A percentile compares a stretch with the other conserved stretches of the same genome.
phyloP scores from a whole-genome alignment of 352 stramenopile species.

The Globisporangium nagaii region DNA sequence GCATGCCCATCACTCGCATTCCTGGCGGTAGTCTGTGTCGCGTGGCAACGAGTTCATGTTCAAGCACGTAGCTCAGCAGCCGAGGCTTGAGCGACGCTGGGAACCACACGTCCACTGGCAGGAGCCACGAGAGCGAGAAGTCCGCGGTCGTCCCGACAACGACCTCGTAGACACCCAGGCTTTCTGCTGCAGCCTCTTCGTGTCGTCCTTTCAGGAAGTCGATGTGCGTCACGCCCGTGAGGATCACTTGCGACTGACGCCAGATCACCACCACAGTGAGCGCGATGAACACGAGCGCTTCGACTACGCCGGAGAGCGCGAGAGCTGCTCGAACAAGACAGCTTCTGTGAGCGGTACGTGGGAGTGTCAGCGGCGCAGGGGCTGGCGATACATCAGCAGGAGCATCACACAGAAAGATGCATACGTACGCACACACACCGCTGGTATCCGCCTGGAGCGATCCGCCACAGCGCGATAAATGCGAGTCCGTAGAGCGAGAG shows the following conservation, averaged over 20 bases:
- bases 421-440: not conserved
- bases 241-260: slow-evolving; percentile 96
- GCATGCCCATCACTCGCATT: too few species aligned
- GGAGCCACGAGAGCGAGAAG: slow-evolving; percentile 66
- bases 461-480: slow-evolving; percentile 83
- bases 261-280: slow-evolving; percentile 99
- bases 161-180: slow-evolving; percentile 71
- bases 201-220: slow-evolving; percentile 96
- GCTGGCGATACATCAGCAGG: too few species aligned
- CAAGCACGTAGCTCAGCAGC: too few species aligned
- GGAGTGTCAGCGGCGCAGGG: too few species aligned
- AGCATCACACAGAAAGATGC: not conserved
- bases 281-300: slow-evolving; percentile 93
- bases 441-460: not conserved
- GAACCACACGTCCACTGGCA: slow-evolving; percentile 83
- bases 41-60: too few species aligned
- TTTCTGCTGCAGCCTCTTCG: slow-evolving; percentile 38
- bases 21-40: too few species aligned
- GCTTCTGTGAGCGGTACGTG: not conserved
- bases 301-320: slow-evolving; percentile 69
- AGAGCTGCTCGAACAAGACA: not conserved
- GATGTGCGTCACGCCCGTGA: slow-evolving; percentile 95
- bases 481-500: slow-evolving; percentile 91
- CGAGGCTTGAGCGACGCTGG: too few species aligned
- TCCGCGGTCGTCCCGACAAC: slow-evolving; percentile 54